These are phyloP conservation scores for Malassezia sp. DNA, from an alignment of 1,284 basidiomycete species.

Conservation along the genomic window DNA sequence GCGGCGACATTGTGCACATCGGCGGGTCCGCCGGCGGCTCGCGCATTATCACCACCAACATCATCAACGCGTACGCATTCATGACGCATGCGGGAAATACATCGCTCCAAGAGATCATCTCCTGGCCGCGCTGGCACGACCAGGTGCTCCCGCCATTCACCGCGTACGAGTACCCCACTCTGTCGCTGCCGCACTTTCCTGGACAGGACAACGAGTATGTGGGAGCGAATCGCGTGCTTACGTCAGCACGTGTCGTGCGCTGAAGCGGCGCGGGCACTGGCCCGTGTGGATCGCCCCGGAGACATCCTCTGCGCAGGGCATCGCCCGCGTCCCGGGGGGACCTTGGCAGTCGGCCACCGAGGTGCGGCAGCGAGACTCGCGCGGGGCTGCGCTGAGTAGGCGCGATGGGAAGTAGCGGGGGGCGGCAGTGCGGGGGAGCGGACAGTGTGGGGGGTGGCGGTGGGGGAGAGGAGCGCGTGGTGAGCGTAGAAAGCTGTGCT, in stretches of 20 bases:
- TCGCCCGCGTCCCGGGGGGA: slow-evolving; percentile 22
- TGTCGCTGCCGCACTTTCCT: slow-evolving; percentile 23
- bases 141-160: slow-evolving; percentile 46
- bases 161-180: slow-evolving; percentile 40
- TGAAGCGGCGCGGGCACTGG: slow-evolving; percentile 43
- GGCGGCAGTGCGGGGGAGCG: too few relatives aligned
- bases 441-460: too few relatives aligned
- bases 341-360: slow-evolving; percentile 27
- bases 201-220: slow-evolving; percentile 48
- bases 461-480: too few relatives aligned
- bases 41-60: slow-evolving; percentile 49
- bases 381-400: slow-evolving; percentile 31
- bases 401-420: too few relatives aligned
- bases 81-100: slow-evolving; percentile 31
- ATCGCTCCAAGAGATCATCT: slow-evolving; percentile 28
- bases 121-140: slow-evolving; percentile 49
- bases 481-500: too few relatives aligned
- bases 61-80: slow-evolving; percentile 40
- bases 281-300: slow-evolving; percentile 29
- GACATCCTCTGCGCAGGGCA: slow-evolving; percentile 30
- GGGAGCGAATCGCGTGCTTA: slow-evolving; percentile 23
- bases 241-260: background rate
- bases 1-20: slow-evolving; percentile 45
- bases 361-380: slow-evolving; percentile 30
- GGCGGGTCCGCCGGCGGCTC: slow-evolving; percentile 48